phyloP scores from a whole-genome alignment of 352 stramenopile species.

The Globisporangium abappressorium region DNA sequence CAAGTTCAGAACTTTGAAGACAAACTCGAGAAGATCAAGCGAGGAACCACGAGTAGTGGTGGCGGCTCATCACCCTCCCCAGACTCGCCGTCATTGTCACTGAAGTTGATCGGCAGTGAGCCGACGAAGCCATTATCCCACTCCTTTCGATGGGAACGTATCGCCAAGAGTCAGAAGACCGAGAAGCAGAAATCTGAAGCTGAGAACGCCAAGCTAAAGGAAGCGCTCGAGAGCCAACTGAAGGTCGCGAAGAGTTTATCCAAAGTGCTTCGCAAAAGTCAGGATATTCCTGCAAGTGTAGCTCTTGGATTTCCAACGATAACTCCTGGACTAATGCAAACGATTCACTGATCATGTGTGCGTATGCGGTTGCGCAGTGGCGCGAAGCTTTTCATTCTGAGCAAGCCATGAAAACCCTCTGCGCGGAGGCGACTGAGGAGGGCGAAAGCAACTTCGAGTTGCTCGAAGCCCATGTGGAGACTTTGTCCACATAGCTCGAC shows the following conservation, averaged over 20 bases:
- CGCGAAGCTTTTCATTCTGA: neutral
- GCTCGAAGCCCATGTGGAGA: neutral
- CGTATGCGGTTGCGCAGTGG: slow-evolving; percentile 1
- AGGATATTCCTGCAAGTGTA: neutral
- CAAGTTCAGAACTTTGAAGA: slow-evolving; percentile 6
- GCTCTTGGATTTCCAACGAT: neutral
- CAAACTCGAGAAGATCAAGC: slow-evolving; percentile 7
- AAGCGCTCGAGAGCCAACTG: slow-evolving; percentile 38
- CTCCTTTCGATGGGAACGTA: slow-evolving; percentile 22
- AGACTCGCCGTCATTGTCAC: neutral
- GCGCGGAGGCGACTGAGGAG: neutral
- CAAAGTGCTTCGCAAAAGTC: slow-evolving; percentile 38
- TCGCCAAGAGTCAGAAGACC: slow-evolving; percentile 26
- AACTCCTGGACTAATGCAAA: neutral
- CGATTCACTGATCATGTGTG: neutral
- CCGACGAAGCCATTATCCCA: neutral
- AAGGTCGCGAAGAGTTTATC: slow-evolving; percentile 48
- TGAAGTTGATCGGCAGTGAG: neutral
- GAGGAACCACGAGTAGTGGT: neutral
- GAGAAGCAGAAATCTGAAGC: slow-evolving; percentile 27
- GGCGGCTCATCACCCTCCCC: neutral
- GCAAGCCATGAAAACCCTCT: neutral
- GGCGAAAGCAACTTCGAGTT: slow-evolving; percentile 5
- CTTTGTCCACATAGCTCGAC: neutral
- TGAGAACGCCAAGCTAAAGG: slow-evolving; percentile 26